phyloP scores from a whole-genome alignment of 176 grass and related monocot species.

The Musa itinerans region DNA sequence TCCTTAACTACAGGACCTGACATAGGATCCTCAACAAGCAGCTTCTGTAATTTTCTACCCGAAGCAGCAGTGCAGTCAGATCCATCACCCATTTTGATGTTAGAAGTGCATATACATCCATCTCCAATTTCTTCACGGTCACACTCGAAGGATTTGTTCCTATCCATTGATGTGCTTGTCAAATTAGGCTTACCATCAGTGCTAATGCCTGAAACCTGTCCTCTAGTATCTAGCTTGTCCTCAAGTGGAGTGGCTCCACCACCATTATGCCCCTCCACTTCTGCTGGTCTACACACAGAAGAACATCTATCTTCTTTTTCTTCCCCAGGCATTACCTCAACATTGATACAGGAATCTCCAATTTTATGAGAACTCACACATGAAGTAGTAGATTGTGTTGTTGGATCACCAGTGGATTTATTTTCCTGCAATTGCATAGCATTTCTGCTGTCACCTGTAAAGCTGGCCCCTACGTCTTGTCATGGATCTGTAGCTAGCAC shows the following conservation, averaged over 20 bases:
- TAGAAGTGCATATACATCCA: constrained; percentile 21
- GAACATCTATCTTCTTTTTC: not conserved
- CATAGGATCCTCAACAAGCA: constrained; percentile 18
- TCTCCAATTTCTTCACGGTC: constrained; percentile 38
- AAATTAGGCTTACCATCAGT: not conserved
- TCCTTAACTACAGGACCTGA: constrained; percentile 24
- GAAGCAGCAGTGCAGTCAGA: constrained; percentile 3
- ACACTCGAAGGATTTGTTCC: constrained; percentile 13
- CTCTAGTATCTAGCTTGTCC: not conserved
- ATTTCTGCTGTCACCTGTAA: not conserved
- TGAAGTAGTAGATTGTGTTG: constrained; percentile 8
- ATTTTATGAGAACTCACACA: constrained; percentile 16
- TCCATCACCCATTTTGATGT: constrained; percentile 3
- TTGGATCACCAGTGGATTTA: constrained; percentile 5
- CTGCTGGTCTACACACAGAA: not conserved
- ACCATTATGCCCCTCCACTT: constrained; percentile 21
- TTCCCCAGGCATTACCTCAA: constrained; percentile 22
- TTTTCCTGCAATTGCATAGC: constrained; percentile 6
- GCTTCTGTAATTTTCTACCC: constrained; percentile 14
- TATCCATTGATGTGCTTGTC: constrained; percentile 8
- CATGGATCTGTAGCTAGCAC: constrained; percentile 19
- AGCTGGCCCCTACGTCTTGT: not conserved
- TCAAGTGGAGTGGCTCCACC: constrained; percentile 8
- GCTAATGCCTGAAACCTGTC: not conserved
- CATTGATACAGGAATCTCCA: constrained; percentile 28